Evolutionary conservation across 441 rosid genomes (phyloP).

Genomic region (Bocquillonia castaneifolia): DNA sequence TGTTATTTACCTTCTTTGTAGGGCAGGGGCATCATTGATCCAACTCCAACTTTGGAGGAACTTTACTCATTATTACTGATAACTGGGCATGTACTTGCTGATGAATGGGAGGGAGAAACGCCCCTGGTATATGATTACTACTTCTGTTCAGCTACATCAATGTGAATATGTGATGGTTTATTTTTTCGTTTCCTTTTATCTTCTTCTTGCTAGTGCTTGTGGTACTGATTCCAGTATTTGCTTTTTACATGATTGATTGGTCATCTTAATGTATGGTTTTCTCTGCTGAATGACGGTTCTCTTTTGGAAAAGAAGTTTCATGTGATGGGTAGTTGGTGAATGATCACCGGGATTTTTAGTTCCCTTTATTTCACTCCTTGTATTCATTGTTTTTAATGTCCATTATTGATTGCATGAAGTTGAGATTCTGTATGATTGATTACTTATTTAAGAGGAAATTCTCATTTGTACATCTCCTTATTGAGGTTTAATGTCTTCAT

Average conservation of each 20-base stretch:
- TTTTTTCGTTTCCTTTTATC: background rate
- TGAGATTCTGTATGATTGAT: background rate
- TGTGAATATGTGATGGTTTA: background rate
- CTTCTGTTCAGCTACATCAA: slow-evolving; percentile 9
- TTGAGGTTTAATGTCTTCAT: background rate
- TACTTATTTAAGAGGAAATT: slow-evolving; percentile 7
- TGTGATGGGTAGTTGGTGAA: background rate
- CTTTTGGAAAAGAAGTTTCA: background rate
- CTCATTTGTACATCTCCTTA: background rate
- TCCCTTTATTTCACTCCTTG: background rate
- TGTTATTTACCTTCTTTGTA: slow-evolving; percentile 39
- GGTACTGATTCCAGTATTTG: background rate
- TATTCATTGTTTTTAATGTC: background rate
- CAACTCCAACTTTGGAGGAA: slow-evolving; percentile 84
- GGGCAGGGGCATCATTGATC: slow-evolving; percentile 87
- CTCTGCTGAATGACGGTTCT: background rate
- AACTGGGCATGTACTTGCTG: slow-evolving; percentile 93
- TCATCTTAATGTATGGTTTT: background rate
- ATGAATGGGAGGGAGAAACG: slow-evolving; percentile 99
- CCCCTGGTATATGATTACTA: slow-evolving; percentile 59
- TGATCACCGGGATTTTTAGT: background rate
- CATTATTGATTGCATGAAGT: background rate
- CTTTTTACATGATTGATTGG: background rate
- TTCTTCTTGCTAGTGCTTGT: slow-evolving; percentile 5
- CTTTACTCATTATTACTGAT: slow-evolving; percentile 76